Conservation (phyloP, 495 filamentous ascomycete genomes). For the Lasiosphaeria hispida region DNA sequence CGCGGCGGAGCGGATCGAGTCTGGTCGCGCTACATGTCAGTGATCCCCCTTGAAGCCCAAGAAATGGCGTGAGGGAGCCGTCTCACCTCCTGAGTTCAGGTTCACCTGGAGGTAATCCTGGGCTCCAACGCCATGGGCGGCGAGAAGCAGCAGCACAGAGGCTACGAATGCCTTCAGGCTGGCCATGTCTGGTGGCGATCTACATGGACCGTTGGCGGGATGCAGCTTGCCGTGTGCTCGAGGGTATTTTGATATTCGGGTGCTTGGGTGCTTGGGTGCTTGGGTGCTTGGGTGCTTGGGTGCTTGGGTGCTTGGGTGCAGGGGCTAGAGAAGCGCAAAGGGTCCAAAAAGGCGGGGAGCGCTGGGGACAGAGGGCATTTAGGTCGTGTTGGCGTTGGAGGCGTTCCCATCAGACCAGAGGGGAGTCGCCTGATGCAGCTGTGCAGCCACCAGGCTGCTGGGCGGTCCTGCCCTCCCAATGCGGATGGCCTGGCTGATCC, state of each 20-base stretch:
- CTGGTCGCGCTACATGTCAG: slow-evolving; percentile 15
- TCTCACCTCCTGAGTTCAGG: slow-evolving; percentile 8
- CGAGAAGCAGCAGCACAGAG: slow-evolving; percentile 14
- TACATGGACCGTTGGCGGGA: slow-evolving; percentile 2
- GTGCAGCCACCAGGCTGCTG: no score
- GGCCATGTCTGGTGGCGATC: slow-evolving; percentile 9
- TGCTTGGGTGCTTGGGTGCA: no score
- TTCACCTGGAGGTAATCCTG: slow-evolving; percentile 8
- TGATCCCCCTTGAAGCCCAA: neutral
- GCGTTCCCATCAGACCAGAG: no score
- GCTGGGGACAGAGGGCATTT: no score
- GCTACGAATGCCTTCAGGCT: slow-evolving; percentile 2
- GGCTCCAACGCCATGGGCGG: neutral
- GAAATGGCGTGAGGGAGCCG: neutral
- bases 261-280: no score
- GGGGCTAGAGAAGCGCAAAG: no score
- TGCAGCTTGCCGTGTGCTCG: no score
- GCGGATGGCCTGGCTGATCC: neutral
- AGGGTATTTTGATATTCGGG: no score
- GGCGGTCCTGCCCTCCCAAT: neutral
- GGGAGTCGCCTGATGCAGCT: no score
- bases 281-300: no score
- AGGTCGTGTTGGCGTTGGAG: no score
- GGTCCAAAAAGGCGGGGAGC: no score
- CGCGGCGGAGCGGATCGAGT: slow-evolving; percentile 27